A percentile compares a stretch with the other conserved stretches of the same genome.
Conservation (phyloP, 495 filamentous ascomycete genomes). For the Penicillium canariense region DNA sequence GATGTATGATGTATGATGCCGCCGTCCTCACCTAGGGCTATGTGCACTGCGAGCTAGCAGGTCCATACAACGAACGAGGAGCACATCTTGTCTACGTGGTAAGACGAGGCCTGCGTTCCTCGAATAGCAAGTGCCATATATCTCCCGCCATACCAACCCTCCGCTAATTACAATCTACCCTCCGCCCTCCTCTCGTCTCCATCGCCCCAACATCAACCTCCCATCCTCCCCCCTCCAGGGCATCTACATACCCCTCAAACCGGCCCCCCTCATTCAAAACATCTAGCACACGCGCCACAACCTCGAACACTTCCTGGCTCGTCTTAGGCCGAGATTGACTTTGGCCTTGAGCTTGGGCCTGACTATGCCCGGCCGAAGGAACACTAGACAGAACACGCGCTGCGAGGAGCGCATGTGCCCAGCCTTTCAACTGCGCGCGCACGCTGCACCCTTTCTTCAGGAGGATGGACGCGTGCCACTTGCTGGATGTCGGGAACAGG, state of each 20-base stretch:
- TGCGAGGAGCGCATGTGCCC: slow-evolving; percentile 68
- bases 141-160: not conserved
- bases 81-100: too few relatives aligned
- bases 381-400: slow-evolving; percentile 29
- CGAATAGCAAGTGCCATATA: not conserved
- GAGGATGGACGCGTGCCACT: slow-evolving; percentile 52
- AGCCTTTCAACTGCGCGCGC: slow-evolving; percentile 61
- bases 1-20: too few relatives aligned
- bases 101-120: not conserved
- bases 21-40: too few relatives aligned
- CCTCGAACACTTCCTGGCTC: slow-evolving; percentile 1
- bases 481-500: slow-evolving; percentile 9
- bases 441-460: slow-evolving; percentile 58
- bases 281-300: slow-evolving; percentile 17
- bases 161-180: slow-evolving; percentile 20
- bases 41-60: too few relatives aligned
- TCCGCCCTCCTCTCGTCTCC: slow-evolving; percentile 53
- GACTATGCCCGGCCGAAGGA: too few relatives aligned
- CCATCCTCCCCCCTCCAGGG: slow-evolving; percentile 55
- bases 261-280: slow-evolving; percentile 36
- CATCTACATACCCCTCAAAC: slow-evolving; percentile 41
- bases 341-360: too few relatives aligned
- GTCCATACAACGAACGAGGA: too few relatives aligned
- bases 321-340: not conserved
- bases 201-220: slow-evolving; percentile 55